A percentile compares a stretch with the other conserved stretches of the same genome.
Conservation (phyloP, 2,329 filamentous ascomycete species). For the Aspergillus floridensis region DNA sequence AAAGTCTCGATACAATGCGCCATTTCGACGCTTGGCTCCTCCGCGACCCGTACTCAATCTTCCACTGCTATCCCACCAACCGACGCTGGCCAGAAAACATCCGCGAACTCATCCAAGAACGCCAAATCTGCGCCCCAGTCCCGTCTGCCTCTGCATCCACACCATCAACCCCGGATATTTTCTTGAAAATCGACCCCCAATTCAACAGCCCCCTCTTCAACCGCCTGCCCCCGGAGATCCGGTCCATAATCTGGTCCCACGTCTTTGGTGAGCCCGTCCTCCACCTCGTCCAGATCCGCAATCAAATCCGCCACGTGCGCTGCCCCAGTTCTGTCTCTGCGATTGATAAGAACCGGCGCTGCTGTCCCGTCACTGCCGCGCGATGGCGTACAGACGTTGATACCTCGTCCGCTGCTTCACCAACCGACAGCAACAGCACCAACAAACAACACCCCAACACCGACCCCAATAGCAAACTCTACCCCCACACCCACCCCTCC, state of each 20-base stretch:
- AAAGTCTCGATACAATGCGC: constrained; percentile 25
- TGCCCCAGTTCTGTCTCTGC: constrained; percentile 25
- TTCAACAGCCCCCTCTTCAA: constrained; percentile 22
- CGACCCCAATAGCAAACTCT: constrained; percentile 27
- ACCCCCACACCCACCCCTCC: constrained; percentile 33
- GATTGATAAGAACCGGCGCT: constrained; percentile 31
- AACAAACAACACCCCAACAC: constrained; percentile 10
- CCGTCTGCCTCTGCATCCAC: not conserved
- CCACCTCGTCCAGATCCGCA: constrained; percentile 37
- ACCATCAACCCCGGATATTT: constrained; percentile 14
- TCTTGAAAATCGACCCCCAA: constrained; percentile 20
- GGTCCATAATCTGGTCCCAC: constrained; percentile 38
- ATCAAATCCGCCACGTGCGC: constrained; percentile 37
- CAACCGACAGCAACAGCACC: constrained; percentile 12
- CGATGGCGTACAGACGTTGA: constrained; percentile 28
- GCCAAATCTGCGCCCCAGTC: constrained; percentile 34
- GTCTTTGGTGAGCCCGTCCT: constrained; percentile 34
- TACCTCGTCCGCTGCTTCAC: not conserved
- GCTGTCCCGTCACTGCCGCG: constrained; percentile 32
- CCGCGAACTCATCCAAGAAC: constrained; percentile 35
- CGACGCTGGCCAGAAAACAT: constrained; percentile 37
- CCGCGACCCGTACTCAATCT: constrained; percentile 40
- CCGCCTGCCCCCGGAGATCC: constrained; percentile 36
- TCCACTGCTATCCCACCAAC: constrained; percentile 38
- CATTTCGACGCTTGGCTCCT: constrained; percentile 41